Base-by-base conservation (phyloP, 352 stramenopile genomes). In the Phytophthora hybrid region DNA sequence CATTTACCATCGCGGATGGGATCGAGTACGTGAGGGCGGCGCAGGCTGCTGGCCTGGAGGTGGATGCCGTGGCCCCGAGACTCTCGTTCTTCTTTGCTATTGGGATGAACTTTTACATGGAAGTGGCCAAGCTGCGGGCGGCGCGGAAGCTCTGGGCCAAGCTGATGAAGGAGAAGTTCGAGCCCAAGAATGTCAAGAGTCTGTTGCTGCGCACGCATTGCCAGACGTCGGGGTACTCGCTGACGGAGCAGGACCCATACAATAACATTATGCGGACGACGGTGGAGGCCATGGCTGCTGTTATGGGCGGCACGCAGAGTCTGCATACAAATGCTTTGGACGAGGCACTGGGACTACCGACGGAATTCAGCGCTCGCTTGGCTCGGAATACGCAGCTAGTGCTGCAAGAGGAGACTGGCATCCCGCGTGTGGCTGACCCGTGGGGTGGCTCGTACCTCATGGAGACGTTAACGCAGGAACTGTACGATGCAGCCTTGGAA, bases 41-140 rank as follows among this genome's bases (percentile, higher is more conserved):
- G 4, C 80, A 97, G 39, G 81, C 93, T 39, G 96, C 97, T n/a
- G 95, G 95, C 39, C 79, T 99, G 18, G 88, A 98, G 62, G 94
- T 99, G 23, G 97, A 99, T 66, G 81, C 93, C 31, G 89, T 99
- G 16, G 97, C 97, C 41, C 96, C 96, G 26, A 83, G 97, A 23
- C 84, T 99, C 16, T 98, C 92, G 11, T 99, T 99, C 76, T 99
- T 99, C 85, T 99, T 99, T 81, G 97, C 89, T 52, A 99, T 99
- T 66, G 97, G 97, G 26, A 99, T 99, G 92, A 98, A 99, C 74
- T 99, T 98, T 74, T 99, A 99, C 86, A 97, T 98, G 76, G 96
- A 99, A 85, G 94, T 99, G 65, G 97, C 97, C 21, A 99, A 99
- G 76, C 81, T 99, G 52, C 85, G 97, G 59, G 97, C 97, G 31